Evolutionary conservation across 495 filamentous ascomycete genomes (phyloP).

Genomic region (Xylaria longipes): DNA sequence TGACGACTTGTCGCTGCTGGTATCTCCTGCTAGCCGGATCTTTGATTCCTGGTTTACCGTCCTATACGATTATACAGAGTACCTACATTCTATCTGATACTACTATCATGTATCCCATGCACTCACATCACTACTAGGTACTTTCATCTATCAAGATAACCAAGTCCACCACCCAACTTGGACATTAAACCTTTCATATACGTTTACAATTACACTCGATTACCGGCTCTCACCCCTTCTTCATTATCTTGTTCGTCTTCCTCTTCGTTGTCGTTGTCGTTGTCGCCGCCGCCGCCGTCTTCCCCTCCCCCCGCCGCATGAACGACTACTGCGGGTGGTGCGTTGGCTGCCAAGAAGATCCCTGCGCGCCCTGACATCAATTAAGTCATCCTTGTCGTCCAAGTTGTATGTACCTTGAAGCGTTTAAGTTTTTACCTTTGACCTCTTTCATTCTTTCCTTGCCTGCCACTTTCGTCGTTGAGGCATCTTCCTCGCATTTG

Average conservation of each 20-base stretch:
- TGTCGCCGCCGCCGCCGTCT: background rate
- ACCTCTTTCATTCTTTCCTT: background rate
- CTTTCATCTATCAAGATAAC: background rate
- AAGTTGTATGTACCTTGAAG: background rate
- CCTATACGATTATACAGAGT: background rate
- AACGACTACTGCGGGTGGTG: slow-evolving; percentile 3
- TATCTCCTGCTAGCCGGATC: background rate
- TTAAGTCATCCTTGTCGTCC: background rate
- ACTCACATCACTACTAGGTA: background rate
- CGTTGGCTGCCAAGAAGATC: slow-evolving; percentile 22
- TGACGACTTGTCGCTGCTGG: background rate
- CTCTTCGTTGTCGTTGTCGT: background rate
- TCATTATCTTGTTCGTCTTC: background rate
- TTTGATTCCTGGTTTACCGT: background rate
- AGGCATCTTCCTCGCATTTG: background rate
- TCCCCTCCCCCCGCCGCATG: background rate
- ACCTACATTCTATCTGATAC: no score
- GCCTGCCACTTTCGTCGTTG: background rate
- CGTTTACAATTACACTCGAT: background rate
- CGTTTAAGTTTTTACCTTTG: background rate
- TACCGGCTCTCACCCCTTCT: background rate
- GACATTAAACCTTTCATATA: background rate
- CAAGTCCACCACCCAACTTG: background rate
- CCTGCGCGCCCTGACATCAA: slow-evolving; percentile 26
- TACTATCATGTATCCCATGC: no score